These are phyloP conservation scores for Marasmius sp. DNA, from an alignment of 1,284 basidiomycete species.

Conservation along the genomic window DNA sequence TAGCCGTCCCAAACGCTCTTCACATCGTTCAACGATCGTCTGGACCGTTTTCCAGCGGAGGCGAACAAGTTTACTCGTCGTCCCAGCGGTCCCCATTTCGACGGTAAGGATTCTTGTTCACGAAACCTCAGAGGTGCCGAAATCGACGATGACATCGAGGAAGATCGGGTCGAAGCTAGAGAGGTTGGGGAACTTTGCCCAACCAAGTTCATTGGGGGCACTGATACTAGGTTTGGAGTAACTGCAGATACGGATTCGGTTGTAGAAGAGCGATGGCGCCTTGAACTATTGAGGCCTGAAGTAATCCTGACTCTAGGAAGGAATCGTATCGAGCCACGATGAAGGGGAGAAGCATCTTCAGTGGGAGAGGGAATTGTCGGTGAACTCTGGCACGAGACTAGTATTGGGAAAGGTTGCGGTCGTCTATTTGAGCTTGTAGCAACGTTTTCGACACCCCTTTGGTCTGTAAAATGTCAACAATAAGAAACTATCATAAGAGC, in stretches of 20 bases:
- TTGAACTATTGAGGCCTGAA: slow-evolving; percentile 8
- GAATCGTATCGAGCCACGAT: slow-evolving; percentile 14
- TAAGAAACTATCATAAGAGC: too few species aligned
- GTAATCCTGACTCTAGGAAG: slow-evolving; percentile 15
- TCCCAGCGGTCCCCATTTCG: slow-evolving; percentile 16
- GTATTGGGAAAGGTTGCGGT: not conserved
- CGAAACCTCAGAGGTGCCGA: slow-evolving; percentile 15
- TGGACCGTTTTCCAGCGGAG: not conserved
- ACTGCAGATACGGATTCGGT: not conserved
- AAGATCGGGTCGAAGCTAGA: slow-evolving; percentile 11
- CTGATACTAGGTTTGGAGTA: not conserved
- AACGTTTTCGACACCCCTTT: too few species aligned
- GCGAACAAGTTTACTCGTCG: slow-evolving; percentile 12
- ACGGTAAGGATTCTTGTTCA: slow-evolving; percentile 12
- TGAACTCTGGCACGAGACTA: not conserved
- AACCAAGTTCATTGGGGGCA: too few species aligned
- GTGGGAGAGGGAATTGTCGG: not conserved
- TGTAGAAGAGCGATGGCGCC: not conserved
- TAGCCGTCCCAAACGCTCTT: slow-evolving; percentile 9
- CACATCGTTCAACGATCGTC: not conserved
- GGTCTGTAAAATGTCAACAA: too few species aligned
- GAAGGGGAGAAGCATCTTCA: not conserved
- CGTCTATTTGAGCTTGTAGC: not conserved
- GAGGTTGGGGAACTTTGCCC: not conserved
- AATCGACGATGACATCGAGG: slow-evolving; percentile 17